Evolutionary conservation across 164 flowering plant species (phyloP).

Genomic region (Piper betle): DNA sequence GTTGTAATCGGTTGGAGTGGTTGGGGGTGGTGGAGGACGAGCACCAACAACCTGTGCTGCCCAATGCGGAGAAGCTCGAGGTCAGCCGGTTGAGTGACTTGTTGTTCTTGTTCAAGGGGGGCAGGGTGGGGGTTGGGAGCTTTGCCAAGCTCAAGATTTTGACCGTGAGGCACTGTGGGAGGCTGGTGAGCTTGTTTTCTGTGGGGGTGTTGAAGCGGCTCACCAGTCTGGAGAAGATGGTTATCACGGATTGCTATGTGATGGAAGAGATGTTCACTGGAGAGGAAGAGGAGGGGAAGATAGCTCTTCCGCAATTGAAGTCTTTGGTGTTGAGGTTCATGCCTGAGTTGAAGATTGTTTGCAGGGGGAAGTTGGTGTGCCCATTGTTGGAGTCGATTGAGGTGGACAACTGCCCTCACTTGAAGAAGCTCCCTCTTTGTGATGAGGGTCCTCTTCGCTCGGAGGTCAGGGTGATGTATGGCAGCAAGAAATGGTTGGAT

Average conservation of each 20-base stretch:
- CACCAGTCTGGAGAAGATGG: slow-evolving; percentile 1
- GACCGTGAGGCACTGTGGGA: neutral
- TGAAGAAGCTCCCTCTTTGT: slow-evolving; percentile 5
- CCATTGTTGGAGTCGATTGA: neutral
- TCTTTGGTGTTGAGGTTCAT: neutral
- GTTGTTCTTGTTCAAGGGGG: neutral
- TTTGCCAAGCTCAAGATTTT: neutral
- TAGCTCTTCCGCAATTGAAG: neutral
- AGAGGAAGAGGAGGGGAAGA: neutral
- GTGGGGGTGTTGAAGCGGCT: neutral
- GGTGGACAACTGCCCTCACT: neutral
- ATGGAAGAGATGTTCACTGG: slow-evolving; percentile 3
- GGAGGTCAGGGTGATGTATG: neutral
- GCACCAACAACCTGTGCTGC: neutral
- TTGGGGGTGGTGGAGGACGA: neutral
- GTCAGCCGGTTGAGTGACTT: neutral
- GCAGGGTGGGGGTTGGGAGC: neutral
- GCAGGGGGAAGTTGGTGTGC: neutral
- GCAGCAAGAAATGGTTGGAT: slow-evolving; percentile 3
- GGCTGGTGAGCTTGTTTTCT: slow-evolving; percentile 2
- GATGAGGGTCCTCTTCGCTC: neutral
- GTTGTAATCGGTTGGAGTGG: neutral
- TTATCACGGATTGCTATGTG: neutral
- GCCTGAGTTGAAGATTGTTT: neutral
- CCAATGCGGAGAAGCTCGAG: neutral